Evolutionary conservation across 352 stramenopile species (phyloP).

Genomic region (Phytophthora lateralis): DNA sequence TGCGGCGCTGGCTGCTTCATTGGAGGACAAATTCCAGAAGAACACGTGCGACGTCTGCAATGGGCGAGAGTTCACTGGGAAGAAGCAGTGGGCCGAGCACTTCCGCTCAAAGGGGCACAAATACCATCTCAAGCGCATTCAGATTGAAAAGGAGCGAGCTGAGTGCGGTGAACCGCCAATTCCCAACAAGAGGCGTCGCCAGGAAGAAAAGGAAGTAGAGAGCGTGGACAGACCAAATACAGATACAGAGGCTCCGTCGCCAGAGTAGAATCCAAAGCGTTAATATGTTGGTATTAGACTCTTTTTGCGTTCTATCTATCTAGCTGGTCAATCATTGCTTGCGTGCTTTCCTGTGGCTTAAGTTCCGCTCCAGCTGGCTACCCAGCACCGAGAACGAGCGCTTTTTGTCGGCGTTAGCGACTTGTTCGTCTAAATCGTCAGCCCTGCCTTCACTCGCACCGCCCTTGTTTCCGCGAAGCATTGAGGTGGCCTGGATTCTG

Average conservation of each 20-base stretch:
- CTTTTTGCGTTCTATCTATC: constrained; percentile 32
- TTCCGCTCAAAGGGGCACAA: constrained; percentile 83
- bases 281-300: constrained; percentile 22
- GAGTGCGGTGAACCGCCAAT: constrained; percentile 20
- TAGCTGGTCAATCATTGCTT: constrained; percentile 39
- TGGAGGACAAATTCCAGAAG: constrained; percentile 69
- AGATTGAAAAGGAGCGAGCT: constrained; percentile 52
- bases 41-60: constrained; percentile 65
- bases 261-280: constrained; percentile 20
- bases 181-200: constrained; percentile 20
- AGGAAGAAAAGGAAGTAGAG: constrained; percentile 17
- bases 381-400: constrained; percentile 61
- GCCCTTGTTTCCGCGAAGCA: constrained; percentile 35
- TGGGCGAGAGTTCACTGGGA: constrained; percentile 68
- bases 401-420: constrained; percentile 55
- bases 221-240: constrained; percentile 5
- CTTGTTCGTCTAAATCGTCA: constrained; percentile 33
- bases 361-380: constrained; percentile 63
- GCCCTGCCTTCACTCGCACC: constrained; percentile 1
- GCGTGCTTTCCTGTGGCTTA: constrained; percentile 44
- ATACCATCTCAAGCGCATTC: constrained; percentile 76
- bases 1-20: constrained; percentile 35
- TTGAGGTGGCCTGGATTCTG: constrained; percentile 57
- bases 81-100: constrained; percentile 74
- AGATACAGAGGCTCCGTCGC: constrained; percentile 9